Evolutionary conservation across 805 yeast species (phyloP), one percentile per base, ranked within the genome.

Genomic region (Hanseniaspora mollemarum): DNA sequence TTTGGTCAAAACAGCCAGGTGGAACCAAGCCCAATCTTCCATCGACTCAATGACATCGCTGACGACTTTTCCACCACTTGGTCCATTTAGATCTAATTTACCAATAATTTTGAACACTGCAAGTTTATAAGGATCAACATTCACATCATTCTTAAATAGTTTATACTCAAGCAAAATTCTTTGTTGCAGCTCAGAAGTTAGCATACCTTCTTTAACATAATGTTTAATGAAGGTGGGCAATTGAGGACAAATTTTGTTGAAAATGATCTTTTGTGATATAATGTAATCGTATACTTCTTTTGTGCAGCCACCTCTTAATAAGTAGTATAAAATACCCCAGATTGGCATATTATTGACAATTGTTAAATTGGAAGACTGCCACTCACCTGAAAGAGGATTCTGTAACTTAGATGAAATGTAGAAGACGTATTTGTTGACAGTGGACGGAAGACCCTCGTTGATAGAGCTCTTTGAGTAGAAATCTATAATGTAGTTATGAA

Each of bases 11-110:
- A 90, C 71, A 65, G 79, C 74, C 52, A 92, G 72, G 65, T 92
- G 96, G 62, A 84, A 77, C 98, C 98, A 90, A 45, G 90, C 65
- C 97, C 97, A 90, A 67, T 90, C 97, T 65, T 90, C 97, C 43
- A 88, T 77, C 53, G 94, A 84, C 33, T 79, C 67, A 35, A 83
- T 75, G 28, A 90, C 76, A n/a, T 79, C 64, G 33, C 94, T 78
- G 58, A 88, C 68, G 55, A 76, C 69, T 64, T 79, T 78, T 4
- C 33, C 25, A 3, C 32, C 33, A 25, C 67, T 80, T 81, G 29
- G 28, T 13, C 41, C 41, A 38, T 15, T 21, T 2, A 46, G 19
- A 49, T 74, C 77, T 65, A 96, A 87, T 64, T 92, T 81, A n/a
- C 97, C 97, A 53, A 90, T 75, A 24, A 92, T 74, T 66, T 92